Evolutionary conservation across 768 basidiomycete genomes (phyloP).

Genomic region (Pleurotus ostreatus): DNA sequence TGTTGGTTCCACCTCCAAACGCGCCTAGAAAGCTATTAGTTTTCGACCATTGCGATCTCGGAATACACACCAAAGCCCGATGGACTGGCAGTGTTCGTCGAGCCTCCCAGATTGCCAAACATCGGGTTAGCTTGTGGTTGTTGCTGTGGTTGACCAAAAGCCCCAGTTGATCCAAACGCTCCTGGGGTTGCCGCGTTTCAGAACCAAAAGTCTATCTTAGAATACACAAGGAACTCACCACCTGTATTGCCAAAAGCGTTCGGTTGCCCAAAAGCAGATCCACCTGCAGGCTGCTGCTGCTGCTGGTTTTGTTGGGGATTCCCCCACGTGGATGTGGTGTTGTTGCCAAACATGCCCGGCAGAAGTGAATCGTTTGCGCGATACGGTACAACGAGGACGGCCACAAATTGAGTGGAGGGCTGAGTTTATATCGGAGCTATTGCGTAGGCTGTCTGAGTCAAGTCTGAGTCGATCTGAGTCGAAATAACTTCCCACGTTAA

Average conservation of each 20-base stretch:
- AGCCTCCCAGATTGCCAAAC: constrained; percentile 61
- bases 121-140: constrained; percentile 71
- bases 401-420: constrained; percentile 10
- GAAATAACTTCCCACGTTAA: too few relatives aligned
- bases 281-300: constrained; percentile 50
- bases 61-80: constrained; percentile 42
- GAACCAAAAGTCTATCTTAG: constrained; percentile 20
- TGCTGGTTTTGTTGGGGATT: constrained; percentile 65
- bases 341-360: constrained; percentile 56
- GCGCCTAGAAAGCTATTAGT: constrained; percentile 31
- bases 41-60: constrained; percentile 16
- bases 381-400: constrained; percentile 11
- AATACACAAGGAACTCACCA: constrained; percentile 13
- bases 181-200: constrained; percentile 12
- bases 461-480: background rate
- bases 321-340: constrained; percentile 58
- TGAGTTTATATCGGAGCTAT: constrained; percentile 6
- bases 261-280: constrained; percentile 46
- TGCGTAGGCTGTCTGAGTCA: background rate
- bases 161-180: constrained; percentile 51
- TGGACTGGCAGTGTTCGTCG: constrained; percentile 22
- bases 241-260: constrained; percentile 24
- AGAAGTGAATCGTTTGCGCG: constrained; percentile 8
- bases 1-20: constrained; percentile 26
- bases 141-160: constrained; percentile 63